Evolutionary conservation across 768 basidiomycete genomes (phyloP).

Genomic region (Rubroboletus pulcherrimus): DNA sequence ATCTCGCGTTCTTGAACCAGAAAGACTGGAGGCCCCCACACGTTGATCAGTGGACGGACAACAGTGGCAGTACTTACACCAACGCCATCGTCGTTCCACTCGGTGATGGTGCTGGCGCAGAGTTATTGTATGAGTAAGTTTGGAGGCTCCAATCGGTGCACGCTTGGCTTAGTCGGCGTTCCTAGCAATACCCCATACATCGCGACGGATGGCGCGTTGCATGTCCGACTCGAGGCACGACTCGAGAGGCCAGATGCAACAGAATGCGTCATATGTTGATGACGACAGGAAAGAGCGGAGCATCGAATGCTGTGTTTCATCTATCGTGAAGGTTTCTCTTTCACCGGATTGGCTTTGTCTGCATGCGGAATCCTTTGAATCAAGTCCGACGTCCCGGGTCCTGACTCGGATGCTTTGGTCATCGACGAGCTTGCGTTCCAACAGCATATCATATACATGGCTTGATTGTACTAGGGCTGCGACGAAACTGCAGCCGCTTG

Average conservation of each 20-base stretch:
- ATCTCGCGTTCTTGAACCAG: conserved; percentile 1
- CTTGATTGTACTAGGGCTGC: neutral
- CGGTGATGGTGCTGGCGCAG: conserved; percentile 38
- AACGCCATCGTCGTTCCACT: conserved; percentile 38
- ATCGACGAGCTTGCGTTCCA: neutral
- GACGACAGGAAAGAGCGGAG: too few relatives aligned
- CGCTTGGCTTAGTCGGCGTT: neutral
- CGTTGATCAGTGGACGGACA: conserved; percentile 11
- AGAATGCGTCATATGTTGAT: conserved; percentile 46
- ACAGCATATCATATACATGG: conserved; percentile 1
- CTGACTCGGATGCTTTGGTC: neutral
- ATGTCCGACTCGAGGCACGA: conserved; percentile 44
- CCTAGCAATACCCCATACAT: conserved; percentile 46
- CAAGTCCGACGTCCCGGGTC: neutral
- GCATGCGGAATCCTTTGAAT: too few relatives aligned
- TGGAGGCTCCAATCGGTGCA: neutral
- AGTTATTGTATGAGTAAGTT: conserved; percentile 53
- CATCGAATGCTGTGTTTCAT: too few relatives aligned
- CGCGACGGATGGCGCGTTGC: conserved; percentile 41
- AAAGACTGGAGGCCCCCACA: conserved; percentile 10
- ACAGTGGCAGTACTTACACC: conserved; percentile 1
- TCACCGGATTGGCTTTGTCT: neutral
- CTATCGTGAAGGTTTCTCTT: neutral
- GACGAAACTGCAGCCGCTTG: neutral
- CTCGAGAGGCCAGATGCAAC: conserved; percentile 35